Conservation (phyloP, 495 filamentous ascomycete species). For the Aspergillus taichungensis region DNA sequence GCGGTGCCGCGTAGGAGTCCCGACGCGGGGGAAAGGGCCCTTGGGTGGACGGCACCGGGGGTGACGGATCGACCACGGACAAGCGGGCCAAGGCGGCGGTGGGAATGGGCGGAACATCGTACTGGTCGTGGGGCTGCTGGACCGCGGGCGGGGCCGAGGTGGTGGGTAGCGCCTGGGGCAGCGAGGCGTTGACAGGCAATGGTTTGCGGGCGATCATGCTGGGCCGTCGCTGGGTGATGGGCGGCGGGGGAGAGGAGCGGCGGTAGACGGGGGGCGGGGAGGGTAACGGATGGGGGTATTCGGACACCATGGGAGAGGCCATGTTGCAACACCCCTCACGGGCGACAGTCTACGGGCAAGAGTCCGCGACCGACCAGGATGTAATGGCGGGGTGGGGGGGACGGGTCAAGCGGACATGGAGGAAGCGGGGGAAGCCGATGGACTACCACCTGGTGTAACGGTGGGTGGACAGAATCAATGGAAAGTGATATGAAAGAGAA, state of each 20-base stretch:
- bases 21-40: conserved; percentile 35
- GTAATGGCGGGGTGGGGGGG: neutral
- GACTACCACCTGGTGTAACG: too few species aligned
- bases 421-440: too few species aligned
- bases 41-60: conserved; percentile 32
- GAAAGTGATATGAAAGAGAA: too few species aligned
- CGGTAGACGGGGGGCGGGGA: conserved; percentile 37
- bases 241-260: conserved; percentile 26
- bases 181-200: conserved; percentile 9
- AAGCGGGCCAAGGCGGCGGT: conserved; percentile 19
- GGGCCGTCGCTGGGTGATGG: conserved; percentile 13
- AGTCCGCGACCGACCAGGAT: too few species aligned
- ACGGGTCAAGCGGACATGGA: too few species aligned
- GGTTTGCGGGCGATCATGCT: conserved; percentile 24
- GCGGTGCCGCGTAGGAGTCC: conserved; percentile 21
- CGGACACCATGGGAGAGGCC: conserved; percentile 21
- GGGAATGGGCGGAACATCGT: conserved; percentile 16
- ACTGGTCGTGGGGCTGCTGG: conserved; percentile 20
- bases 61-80: conserved; percentile 27
- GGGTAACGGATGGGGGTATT: conserved; percentile 23
- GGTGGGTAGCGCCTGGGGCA: conserved; percentile 18
- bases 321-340: conserved; percentile 9
- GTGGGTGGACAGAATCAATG: too few species aligned
- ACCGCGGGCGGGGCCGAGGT: conserved; percentile 35
- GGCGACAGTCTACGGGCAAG: too few species aligned